These are phyloP conservation scores for Avena insularis DNA, from an alignment of 176 grass and related monocot genomes.

Conservation along the genomic window DNA sequence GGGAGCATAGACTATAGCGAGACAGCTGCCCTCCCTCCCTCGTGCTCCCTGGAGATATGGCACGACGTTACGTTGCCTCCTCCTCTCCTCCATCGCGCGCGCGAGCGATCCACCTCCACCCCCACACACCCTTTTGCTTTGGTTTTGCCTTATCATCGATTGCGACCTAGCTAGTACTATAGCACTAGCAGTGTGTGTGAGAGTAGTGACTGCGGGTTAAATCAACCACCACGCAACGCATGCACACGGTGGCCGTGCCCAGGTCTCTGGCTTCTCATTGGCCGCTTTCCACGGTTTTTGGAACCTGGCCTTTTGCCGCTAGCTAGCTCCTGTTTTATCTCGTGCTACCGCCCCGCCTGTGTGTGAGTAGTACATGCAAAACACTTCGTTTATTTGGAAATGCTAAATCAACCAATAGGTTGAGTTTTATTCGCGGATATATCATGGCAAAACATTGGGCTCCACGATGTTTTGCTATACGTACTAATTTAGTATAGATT, in stretches of 20 bases:
- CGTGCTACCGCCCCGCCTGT: no score
- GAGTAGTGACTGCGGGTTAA: background rate
- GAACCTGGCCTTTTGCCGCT: slow-evolving; percentile 23
- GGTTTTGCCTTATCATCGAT: background rate
- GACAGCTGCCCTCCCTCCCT: background rate
- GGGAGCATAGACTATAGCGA: background rate
- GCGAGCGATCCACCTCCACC: background rate
- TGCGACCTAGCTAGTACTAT: background rate
- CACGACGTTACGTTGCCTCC: slow-evolving; percentile 2
- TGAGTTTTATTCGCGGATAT: background rate
- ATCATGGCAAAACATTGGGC: background rate
- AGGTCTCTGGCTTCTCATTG: slow-evolving; percentile 33
- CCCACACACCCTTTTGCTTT: background rate
- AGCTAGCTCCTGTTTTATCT: background rate
- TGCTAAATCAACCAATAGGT: no score
- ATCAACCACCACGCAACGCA: slow-evolving; percentile 9
- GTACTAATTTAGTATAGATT: background rate
- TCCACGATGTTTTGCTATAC: slow-evolving; percentile 9
- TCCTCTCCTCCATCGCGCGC: background rate
- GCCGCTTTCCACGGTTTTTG: slow-evolving; percentile 37
- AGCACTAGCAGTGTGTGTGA: background rate
- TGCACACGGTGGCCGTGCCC: no score
- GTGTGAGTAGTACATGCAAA: no score
- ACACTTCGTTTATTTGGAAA: no score
- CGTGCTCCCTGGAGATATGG: slow-evolving; percentile 49